Percentiles rank a stretch among this genome's conserved stretches.
Conservation (phyloP, 768 basidiomycete species). For the Boletus pseudo-olivaceus region DNA sequence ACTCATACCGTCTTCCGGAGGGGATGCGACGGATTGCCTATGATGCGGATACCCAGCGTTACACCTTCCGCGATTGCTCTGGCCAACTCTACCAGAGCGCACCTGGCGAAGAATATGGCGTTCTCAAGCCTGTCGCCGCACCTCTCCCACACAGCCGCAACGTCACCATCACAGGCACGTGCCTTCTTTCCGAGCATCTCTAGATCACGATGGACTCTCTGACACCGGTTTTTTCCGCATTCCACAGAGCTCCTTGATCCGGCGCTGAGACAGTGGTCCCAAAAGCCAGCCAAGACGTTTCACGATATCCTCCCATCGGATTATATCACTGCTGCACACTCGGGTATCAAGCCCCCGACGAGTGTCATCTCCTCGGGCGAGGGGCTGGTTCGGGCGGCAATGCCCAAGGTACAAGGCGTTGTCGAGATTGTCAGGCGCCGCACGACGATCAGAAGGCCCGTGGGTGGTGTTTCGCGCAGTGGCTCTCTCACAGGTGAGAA, state of each 20-base stretch:
- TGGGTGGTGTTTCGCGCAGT: constrained; percentile 7
- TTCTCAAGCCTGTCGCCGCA: constrained; percentile 34
- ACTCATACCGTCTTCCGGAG: constrained; percentile 33
- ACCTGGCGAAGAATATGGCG: constrained; percentile 45
- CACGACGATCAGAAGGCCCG: constrained; percentile 10
- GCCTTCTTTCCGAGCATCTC: background rate
- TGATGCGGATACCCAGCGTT: constrained; percentile 50
- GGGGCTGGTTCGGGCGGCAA: constrained; percentile 31
- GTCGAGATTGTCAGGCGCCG: constrained; percentile 29
- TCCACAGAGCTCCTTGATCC: constrained; percentile 25
- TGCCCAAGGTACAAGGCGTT: constrained; percentile 41
- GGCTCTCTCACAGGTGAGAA: constrained; percentile 18
- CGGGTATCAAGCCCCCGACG: constrained; percentile 16
- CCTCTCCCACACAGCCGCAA: constrained; percentile 25
- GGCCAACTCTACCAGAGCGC: constrained; percentile 44
- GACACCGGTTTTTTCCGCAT: background rate
- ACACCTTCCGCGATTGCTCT: constrained; percentile 45
- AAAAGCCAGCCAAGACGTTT: constrained; percentile 38
- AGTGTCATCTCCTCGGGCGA: constrained; percentile 20
- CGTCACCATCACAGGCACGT: constrained; percentile 23
- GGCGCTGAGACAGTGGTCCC: constrained; percentile 20
- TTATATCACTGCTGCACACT: constrained; percentile 39
- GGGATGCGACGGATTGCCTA: constrained; percentile 51
- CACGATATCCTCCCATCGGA: constrained; percentile 45
- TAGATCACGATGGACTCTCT: background rate